Evolutionary conservation across 306 rosid species (phyloP).

Genomic region (Acacia acuminata): DNA sequence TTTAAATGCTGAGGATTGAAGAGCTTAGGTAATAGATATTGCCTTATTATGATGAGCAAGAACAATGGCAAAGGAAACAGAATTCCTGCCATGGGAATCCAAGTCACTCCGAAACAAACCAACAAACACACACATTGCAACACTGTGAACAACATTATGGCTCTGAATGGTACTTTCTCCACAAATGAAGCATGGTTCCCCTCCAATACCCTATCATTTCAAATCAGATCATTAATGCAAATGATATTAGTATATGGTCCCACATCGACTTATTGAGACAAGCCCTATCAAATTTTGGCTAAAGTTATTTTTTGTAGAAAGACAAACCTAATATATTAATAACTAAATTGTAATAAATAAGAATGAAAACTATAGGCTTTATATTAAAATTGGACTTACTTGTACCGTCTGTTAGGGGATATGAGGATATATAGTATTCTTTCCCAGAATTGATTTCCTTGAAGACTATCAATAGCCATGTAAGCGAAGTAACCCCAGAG

Average conservation of each 20-base stretch:
- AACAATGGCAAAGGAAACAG: constrained; percentile 69
- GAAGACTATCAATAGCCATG: constrained; percentile 96
- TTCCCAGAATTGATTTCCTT: constrained; percentile 94
- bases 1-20: constrained; percentile 40
- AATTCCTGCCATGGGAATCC: constrained; percentile 74
- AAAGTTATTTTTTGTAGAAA: too few species aligned
- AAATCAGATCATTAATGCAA: too few species aligned
- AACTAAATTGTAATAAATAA: constrained; percentile 1
- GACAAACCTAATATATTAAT: too few species aligned
- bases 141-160: constrained; percentile 49
- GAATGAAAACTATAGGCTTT: too few species aligned
- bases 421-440: constrained; percentile 67
- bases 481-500: constrained; percentile 91
- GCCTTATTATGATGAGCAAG: constrained; percentile 52
- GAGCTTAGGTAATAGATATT: constrained; percentile 55
- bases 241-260: too few species aligned
- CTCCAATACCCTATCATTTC: constrained; percentile 1
- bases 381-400: constrained; percentile 41
- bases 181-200: constrained; percentile 60
- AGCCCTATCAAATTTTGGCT: too few species aligned
- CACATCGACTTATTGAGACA: neutral
- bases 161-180: constrained; percentile 58
- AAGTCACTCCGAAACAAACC: constrained; percentile 39
- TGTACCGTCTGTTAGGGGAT: constrained; percentile 65
- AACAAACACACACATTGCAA: constrained; percentile 55